phyloP scores from a whole-genome alignment of 768 basidiomycete genomes.

The Auriculariales sp. region DNA sequence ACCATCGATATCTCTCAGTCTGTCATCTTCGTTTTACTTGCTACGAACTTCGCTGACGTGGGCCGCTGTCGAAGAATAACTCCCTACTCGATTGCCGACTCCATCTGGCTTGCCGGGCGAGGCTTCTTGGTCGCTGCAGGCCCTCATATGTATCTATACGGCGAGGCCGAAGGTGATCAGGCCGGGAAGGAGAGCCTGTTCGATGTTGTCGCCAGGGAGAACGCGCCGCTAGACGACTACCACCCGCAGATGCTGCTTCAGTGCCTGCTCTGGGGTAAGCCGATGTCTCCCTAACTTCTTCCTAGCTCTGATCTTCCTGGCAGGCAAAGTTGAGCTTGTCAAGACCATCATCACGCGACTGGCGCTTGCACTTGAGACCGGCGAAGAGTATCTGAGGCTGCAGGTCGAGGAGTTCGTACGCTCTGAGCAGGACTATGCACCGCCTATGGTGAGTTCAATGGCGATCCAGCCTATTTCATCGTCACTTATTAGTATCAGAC shows the following conservation, averaged over 20 bases:
- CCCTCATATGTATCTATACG: slow-evolving; percentile 72
- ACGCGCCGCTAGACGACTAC: slow-evolving; percentile 81
- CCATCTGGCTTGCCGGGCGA: slow-evolving; percentile 81
- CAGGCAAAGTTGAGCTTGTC: slow-evolving; percentile 76
- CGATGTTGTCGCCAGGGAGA: slow-evolving; percentile 65
- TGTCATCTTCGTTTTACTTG: slow-evolving; percentile 12
- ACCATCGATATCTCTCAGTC: slow-evolving; percentile 58
- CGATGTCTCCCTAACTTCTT: background rate
- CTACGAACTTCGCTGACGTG: background rate
- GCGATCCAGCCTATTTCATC: background rate
- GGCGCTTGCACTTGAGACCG: slow-evolving; percentile 17
- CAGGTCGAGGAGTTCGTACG: slow-evolving; percentile 43
- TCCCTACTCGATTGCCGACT: slow-evolving; percentile 69
- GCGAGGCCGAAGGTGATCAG: slow-evolving; percentile 23
- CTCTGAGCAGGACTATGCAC: slow-evolving; percentile 18
- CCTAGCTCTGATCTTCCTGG: background rate
- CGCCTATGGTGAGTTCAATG: slow-evolving; percentile 8
- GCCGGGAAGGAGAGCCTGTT: slow-evolving; percentile 42
- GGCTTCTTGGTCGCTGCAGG: slow-evolving; percentile 70
- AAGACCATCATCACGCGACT: slow-evolving; percentile 58
- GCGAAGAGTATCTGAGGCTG: slow-evolving; percentile 22
- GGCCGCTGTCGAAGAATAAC: slow-evolving; percentile 38
- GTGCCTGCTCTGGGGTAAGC: slow-evolving; percentile 81
- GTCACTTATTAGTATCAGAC: slow-evolving; percentile 3
- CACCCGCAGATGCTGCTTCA: slow-evolving; percentile 90